A percentile compares a stretch with the other conserved stretches of the same genome.
These are phyloP conservation scores for Melanogaster broomeanus DNA, from an alignment of 768 basidiomycete genomes.

Conservation along the genomic window DNA sequence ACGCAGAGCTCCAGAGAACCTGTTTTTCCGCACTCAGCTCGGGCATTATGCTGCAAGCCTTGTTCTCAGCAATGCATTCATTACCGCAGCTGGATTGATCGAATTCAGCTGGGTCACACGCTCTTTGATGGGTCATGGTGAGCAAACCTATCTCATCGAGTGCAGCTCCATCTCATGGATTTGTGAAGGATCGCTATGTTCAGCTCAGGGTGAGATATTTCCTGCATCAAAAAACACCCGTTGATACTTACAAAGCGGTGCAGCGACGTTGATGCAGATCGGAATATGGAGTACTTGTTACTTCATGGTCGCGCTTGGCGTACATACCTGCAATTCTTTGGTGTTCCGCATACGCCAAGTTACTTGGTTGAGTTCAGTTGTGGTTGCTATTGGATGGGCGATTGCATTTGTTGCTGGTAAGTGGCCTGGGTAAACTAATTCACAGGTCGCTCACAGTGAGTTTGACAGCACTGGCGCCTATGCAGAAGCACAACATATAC, in stretches of 20 bases:
- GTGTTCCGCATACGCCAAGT: conserved; percentile 58
- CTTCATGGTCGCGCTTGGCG: conserved; percentile 63
- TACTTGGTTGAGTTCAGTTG: conserved; percentile 43
- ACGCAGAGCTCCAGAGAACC: conserved; percentile 41
- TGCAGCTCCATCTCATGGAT: conserved; percentile 1
- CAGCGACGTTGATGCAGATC: conserved; percentile 61
- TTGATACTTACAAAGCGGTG: not conserved
- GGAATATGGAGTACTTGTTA: conserved; percentile 62
- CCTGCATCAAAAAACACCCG: not conserved
- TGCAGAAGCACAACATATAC: conserved; percentile 45
- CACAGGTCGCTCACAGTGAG: not conserved
- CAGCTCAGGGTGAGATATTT: conserved; percentile 53
- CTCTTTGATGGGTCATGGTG: conserved; percentile 51
- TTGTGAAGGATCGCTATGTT: conserved; percentile 49
- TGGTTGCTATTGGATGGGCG: conserved; percentile 56
- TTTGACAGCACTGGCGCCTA: conserved; percentile 38
- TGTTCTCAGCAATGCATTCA: conserved; percentile 58
- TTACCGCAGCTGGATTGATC: conserved; percentile 53
- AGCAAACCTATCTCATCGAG: conserved; percentile 7
- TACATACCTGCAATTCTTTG: conserved; percentile 70
- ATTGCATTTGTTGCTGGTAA: conserved; percentile 50
- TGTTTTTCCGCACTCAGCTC: conserved; percentile 72
- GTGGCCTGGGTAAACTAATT: conserved; percentile 14
- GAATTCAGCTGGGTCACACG: conserved; percentile 49
- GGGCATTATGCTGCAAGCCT: conserved; percentile 70